These are phyloP conservation scores for Pilasporangium apinafurcum DNA, from an alignment of 352 stramenopile genomes.

Conservation along the genomic window DNA sequence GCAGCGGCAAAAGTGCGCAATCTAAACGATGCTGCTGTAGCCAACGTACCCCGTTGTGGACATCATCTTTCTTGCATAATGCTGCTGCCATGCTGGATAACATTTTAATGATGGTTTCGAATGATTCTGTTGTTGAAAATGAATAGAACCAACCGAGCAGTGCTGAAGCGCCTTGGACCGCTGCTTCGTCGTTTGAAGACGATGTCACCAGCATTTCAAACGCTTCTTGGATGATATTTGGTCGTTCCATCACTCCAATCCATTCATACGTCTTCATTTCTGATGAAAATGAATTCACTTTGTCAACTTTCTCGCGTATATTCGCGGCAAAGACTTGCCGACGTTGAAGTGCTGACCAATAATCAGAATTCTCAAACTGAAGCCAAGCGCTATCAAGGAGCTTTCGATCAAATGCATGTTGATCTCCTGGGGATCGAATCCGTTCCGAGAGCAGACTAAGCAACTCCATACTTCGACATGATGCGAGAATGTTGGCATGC, in stretches of 20 bases:
- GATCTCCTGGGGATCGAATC: neutral
- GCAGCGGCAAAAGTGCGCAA: constrained; percentile 17
- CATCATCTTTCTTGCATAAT: constrained; percentile 11
- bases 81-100: constrained; percentile 13
- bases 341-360: too few species aligned
- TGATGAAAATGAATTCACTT: too few species aligned
- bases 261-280: too few species aligned
- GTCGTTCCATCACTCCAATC: constrained; percentile 11
- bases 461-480: constrained; percentile 28
- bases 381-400: too few species aligned
- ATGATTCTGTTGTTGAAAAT: constrained; percentile 3
- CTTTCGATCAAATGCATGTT: neutral
- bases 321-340: too few species aligned
- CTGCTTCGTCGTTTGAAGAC: neutral
- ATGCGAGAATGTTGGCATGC: constrained; percentile 22
- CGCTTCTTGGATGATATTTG: constrained; percentile 10
- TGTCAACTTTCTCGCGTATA: too few species aligned
- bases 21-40: constrained; percentile 31
- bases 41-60: constrained; percentile 20
- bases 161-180: constrained; percentile 3
- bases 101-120: constrained; percentile 10
- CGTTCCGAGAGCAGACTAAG: constrained; percentile 14
- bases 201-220: constrained; percentile 10
- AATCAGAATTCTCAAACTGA: too few species aligned
- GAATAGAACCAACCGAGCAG: constrained; percentile 53